Conservation (phyloP, 371 early-diverging fungal species). For the Actinomortierella wolfii region DNA sequence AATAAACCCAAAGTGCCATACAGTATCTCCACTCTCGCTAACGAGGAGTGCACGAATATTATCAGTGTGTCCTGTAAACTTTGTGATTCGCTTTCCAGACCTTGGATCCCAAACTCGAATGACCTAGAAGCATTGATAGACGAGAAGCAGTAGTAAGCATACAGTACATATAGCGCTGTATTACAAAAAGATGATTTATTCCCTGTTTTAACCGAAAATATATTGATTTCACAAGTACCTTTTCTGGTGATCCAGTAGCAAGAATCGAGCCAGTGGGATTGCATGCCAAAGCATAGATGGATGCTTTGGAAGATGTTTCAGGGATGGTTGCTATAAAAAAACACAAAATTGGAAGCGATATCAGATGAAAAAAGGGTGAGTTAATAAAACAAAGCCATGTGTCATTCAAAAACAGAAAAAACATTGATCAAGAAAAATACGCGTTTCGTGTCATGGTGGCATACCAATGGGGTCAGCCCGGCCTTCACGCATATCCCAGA, state of each 20-base stretch:
- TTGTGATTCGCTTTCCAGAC: conserved; percentile 70
- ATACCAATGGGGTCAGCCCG: conserved; percentile 41
- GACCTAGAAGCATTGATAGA: too few relatives aligned
- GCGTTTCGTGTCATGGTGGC: not conserved
- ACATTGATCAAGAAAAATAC: not conserved
- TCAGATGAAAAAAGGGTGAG: not conserved
- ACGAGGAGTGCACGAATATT: conserved; percentile 88
- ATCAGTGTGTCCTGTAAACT: conserved; percentile 93
- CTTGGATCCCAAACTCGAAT: conserved; percentile 91
- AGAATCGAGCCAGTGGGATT: conserved; percentile 72
- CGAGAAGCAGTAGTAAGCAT: too few relatives aligned
- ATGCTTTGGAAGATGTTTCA: conserved; percentile 63
- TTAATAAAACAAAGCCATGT: not conserved
- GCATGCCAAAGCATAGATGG: conserved; percentile 79
- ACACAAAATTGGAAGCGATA: not conserved
- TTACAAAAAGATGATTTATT: too few relatives aligned
- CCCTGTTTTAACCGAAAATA: too few relatives aligned
- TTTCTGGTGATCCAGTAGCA: conserved; percentile 90
- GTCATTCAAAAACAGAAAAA: not conserved
- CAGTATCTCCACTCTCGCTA: conserved; percentile 85
- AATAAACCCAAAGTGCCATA: conserved; percentile 34
- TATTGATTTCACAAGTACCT: too few relatives aligned
- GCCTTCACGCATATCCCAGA: conserved; percentile 87
- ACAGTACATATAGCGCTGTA: too few relatives aligned
- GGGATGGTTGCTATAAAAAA: conserved; percentile 48